A percentile compares a stretch with the other conserved stretches of the same genome.
These are phyloP conservation scores for Zalaria obscura DNA, from an alignment of 2,329 filamentous ascomycete genomes.

Conservation along the genomic window DNA sequence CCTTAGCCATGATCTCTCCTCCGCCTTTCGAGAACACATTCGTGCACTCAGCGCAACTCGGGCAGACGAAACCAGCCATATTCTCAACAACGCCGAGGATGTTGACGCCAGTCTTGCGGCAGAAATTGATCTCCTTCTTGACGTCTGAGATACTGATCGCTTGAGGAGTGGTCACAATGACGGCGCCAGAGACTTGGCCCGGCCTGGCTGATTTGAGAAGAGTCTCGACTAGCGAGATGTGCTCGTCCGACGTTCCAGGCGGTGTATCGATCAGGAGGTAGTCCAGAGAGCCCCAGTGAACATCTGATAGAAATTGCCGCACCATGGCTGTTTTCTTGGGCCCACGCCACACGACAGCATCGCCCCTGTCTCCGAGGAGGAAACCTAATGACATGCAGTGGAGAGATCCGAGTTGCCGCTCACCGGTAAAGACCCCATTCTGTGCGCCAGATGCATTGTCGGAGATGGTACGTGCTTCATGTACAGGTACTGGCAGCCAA, in stretches of 20 bases:
- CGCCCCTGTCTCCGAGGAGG: conserved; percentile 64
- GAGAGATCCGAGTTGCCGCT: conserved; percentile 42
- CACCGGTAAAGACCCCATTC: conserved; percentile 6
- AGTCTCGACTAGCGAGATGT: conserved; percentile 83
- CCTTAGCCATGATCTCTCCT: conserved; percentile 73
- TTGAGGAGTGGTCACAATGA: conserved; percentile 92
- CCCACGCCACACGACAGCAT: conserved; percentile 93
- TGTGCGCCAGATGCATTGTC: conserved; percentile 5
- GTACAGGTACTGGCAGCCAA: conserved; percentile 81
- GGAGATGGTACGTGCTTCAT: conserved; percentile 36
- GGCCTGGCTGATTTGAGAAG: conserved; percentile 26
- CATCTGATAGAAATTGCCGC: conserved; percentile 83
- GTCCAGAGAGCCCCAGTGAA: conserved; percentile 77
- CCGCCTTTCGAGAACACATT: conserved; percentile 89
- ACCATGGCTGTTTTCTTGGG: conserved; percentile 99
- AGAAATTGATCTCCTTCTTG: conserved; percentile 89
- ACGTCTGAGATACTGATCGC: conserved; percentile 89
- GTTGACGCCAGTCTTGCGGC: conserved; percentile 63
- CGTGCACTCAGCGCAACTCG: conserved; percentile 65
- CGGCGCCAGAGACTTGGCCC: conserved; percentile 67
- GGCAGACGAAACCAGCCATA: conserved; percentile 85
- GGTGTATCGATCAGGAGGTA: conserved; percentile 92
- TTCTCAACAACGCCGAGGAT: conserved; percentile 91
- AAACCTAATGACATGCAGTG: conserved; percentile 91
- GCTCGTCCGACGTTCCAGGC: conserved; percentile 90